Evolutionary conservation across 768 basidiomycete species (phyloP).

Genomic region (Pleurotus citrinopileatus): DNA sequence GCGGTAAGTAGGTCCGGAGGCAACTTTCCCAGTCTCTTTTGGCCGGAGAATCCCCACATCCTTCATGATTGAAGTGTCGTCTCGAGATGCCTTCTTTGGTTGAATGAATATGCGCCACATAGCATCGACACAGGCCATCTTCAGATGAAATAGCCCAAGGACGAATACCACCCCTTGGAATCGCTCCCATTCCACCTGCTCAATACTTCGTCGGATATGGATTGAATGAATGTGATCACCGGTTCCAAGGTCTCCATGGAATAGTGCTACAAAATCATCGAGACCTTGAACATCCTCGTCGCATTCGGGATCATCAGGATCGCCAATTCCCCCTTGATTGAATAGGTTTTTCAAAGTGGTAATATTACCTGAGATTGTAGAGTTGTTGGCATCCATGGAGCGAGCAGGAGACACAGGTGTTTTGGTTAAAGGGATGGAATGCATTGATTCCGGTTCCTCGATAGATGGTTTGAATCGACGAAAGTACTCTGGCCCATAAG

Average conservation of each 20-base stretch:
- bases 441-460: constrained; percentile 11
- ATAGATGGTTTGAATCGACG: constrained; percentile 7
- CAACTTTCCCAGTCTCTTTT: constrained; percentile 22
- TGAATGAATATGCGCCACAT: constrained; percentile 22
- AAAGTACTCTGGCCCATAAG: constrained; percentile 17
- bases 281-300: background rate
- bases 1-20: constrained; percentile 23
- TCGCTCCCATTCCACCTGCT: constrained; percentile 8
- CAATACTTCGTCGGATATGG: background rate
- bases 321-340: background rate
- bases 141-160: constrained; percentile 24
- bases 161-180: constrained; percentile 20
- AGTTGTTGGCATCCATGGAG: constrained; percentile 12
- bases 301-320: background rate
- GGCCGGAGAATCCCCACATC: constrained; percentile 18
- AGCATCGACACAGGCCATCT: constrained; percentile 25
- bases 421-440: constrained; percentile 14
- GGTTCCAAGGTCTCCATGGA: constrained; percentile 18
- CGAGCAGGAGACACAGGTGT: constrained; percentile 2
- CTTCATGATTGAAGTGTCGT: constrained; percentile 12
- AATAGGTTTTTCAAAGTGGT: constrained; percentile 9
- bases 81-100: constrained; percentile 11
- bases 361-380: constrained; percentile 11
- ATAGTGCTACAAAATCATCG: constrained; percentile 8
- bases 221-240: constrained; percentile 6